A percentile compares a stretch with the other conserved stretches of the same genome.
Conservation (phyloP, 768 basidiomycete species). For the Mycena belliarum region DNA sequence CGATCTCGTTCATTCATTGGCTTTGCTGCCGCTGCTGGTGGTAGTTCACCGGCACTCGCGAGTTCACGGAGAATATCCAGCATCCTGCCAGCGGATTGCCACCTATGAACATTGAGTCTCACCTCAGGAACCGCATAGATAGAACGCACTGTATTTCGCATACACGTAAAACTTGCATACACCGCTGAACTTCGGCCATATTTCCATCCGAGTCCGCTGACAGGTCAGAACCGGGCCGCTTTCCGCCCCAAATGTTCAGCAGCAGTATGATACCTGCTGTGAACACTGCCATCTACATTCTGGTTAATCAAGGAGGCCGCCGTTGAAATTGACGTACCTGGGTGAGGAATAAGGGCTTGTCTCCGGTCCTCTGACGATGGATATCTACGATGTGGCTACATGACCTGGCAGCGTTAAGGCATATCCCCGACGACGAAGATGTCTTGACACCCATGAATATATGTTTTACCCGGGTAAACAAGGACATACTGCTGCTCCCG, state of each 20-base stretch:
- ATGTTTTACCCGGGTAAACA: neutral
- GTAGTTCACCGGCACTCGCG: conserved; percentile 24
- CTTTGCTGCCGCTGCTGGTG: conserved; percentile 15
- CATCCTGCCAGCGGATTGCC: conserved; percentile 42
- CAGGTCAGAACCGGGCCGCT: conserved; percentile 39
- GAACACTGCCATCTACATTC: conserved; percentile 35
- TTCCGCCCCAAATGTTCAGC: conserved; percentile 67
- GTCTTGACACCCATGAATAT: conserved; percentile 1
- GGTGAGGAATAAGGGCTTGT: conserved; percentile 34
- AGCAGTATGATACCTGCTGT: conserved; percentile 55
- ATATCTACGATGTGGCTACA: conserved; percentile 70
- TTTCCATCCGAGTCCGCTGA: conserved; percentile 50
- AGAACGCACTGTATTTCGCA: conserved; percentile 40
- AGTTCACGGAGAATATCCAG: conserved; percentile 32
- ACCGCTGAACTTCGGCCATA: conserved; percentile 60
- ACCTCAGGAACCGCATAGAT: neutral
- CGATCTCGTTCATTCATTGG: conserved; percentile 50
- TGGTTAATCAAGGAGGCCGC: neutral
- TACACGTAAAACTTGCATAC: conserved; percentile 51
- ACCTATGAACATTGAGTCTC: conserved; percentile 28
- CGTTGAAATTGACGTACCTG: conserved; percentile 34
- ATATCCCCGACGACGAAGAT: conserved; percentile 75
- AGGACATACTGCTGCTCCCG: conserved; percentile 24
- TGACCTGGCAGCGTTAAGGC: conserved; percentile 82
- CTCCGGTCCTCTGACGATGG: conserved; percentile 34